Evolutionary conservation across 345 rosid species (phyloP), one percentile per base, ranked within the genome.

Genomic region (Populus tremula): DNA sequence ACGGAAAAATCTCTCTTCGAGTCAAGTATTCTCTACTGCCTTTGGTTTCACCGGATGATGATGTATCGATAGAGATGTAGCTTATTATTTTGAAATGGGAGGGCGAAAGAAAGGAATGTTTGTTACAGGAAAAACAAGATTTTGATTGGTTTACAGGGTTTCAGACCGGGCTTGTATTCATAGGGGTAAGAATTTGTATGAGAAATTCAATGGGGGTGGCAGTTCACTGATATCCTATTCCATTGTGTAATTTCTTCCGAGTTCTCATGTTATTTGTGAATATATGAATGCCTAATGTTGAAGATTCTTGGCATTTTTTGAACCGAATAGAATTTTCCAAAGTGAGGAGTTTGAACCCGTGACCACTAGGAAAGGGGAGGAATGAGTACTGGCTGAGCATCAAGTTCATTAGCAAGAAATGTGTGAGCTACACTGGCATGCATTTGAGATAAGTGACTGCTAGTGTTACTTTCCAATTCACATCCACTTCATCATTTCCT

Each of bases 11-110:
- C 79, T 96, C 91, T 70, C 85, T 94, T 47, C 92, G 93, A 67
- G 99, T 92, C 8, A 96, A 88, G 89, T 96, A 91, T 82, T 94
- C 99, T 38, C 83, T 96, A 43, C 73, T 96, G n/a, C 62, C 82
- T 49, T 21, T 63, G 74, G 16, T 35, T 53, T 82, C 53, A 23
- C 81, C 78, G 21, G 85, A 82, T 20, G 85, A 82, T 65, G 85
- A 82, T 7, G 31, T 50, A 50, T 50, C 56, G 7, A 18, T 50
- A 1, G n/a, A 50, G 56, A 18, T 50, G 56, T 50, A 50, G 8
- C 56, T 50, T 50, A 50, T 17, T 50, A 49, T 49, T 49, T 49
- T 49, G 1, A 49, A 49, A 49, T 16, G 7, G 54, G 54, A 49
- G 21, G 54, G 54, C 7, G 56, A 50, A 50, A 18, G 56, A 49